Conservation (phyloP, 768 basidiomycete species). For the Tulasnella calospora region DNA sequence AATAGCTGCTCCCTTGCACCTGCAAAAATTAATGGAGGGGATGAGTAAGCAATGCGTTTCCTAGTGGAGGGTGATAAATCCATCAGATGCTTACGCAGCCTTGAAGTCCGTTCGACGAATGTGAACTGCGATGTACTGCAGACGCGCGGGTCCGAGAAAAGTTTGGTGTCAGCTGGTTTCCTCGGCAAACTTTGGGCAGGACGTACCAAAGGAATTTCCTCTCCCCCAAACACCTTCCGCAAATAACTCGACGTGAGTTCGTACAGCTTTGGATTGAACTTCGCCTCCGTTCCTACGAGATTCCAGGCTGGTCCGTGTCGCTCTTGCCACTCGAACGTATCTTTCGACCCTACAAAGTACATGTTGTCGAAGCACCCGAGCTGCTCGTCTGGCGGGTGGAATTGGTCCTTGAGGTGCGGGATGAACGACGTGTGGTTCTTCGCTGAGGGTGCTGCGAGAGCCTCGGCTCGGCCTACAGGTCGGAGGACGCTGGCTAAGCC, state of each 20-base stretch:
- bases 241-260: not conserved
- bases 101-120: constrained; percentile 15
- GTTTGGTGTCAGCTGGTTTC: not conserved
- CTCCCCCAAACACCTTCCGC: not conserved
- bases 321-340: constrained; percentile 30
- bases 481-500: constrained; percentile 29
- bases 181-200: no score
- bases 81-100: not conserved
- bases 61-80: not conserved
- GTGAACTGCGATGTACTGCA: constrained; percentile 20
- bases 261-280: not conserved
- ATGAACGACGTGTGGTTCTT: not conserved
- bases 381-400: constrained; percentile 31
- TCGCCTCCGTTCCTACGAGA: constrained; percentile 24
- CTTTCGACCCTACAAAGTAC: constrained; percentile 24
- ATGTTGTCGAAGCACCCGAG: constrained; percentile 30
- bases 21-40: not conserved
- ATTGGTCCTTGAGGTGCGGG: not conserved
- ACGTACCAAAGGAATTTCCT: not conserved
- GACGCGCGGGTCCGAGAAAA: not conserved
- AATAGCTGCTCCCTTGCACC: not conserved
- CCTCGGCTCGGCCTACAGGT: constrained; percentile 24
- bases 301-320: constrained; percentile 30
- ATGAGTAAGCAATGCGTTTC: not conserved
- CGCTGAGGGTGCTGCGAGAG: not conserved